Evolutionary conservation across 75 land plant genomes (phyloP), one percentile per base, ranked within the genome.

Genomic region (Sequoiadendron giganteum): DNA sequence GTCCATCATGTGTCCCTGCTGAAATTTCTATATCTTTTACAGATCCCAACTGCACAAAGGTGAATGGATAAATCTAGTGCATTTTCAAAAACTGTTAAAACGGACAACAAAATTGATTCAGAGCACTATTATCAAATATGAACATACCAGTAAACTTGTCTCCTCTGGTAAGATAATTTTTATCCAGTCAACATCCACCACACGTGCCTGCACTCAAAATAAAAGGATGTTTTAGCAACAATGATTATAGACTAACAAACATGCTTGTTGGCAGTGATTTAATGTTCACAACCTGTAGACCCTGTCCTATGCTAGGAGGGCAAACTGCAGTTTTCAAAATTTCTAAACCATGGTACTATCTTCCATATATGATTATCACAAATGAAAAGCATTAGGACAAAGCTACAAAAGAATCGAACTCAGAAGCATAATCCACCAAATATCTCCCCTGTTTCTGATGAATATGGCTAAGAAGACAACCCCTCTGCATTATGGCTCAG

Each of bases 121-220:
- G 55, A 77, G 82, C 28, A 86, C 30, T 34, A 89, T 1, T 43
- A 40, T 25, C 73, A 42, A 39, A 78, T 78, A 21, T 48, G 19
- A 79, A 84, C 86, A 84, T 85, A 96, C 99, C 99, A 93, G 90
- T 34, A 98, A 77, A 84, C 94, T 95, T 65, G 93, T 92, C 45
- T 93, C 95, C 56, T 95, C 96, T 34, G 86, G 88, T 21, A 94
- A 89, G 16, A 89, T 79, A 19, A 97, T 88, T 89, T 91, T 96
- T 77, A 98, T 92, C 96, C 99, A 95, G n/a, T 96, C 96, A 34
- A 97, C 92, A 91, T 97, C 97, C n/a, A 96, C 94, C 79, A 98
- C 99, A 88, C 83, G 91, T 39, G 95, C 96, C 98, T 97, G 92
- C 48, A 89, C 72, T 28, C 47, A 86, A 25, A 48, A 82, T 19